phyloP scores from a whole-genome alignment of 352 stramenopile species.

The Globisporangium cystogenes region DNA sequence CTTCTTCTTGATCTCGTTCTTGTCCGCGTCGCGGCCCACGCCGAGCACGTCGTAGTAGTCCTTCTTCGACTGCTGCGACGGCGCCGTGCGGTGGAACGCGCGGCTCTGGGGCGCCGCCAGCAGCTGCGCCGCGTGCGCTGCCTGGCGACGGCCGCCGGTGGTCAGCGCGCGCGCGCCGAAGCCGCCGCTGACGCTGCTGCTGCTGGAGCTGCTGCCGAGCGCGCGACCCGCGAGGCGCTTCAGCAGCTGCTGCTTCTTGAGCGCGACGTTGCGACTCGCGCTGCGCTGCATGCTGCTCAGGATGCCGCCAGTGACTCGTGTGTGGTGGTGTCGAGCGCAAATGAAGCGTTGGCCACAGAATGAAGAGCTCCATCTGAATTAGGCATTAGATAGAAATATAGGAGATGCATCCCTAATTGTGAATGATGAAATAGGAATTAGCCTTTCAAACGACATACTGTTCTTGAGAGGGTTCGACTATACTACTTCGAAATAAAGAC shows the following conservation, averaged over 20 bases:
- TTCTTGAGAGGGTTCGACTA: background rate
- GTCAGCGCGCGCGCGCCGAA: background rate
- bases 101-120: slow-evolving; percentile 8
- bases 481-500: background rate
- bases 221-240: background rate
- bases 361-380: too few relatives aligned
- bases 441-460: background rate
- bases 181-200: background rate
- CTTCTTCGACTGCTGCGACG: slow-evolving; percentile 62
- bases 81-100: slow-evolving; percentile 65
- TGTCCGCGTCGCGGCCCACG: slow-evolving; percentile 82
- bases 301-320: too few relatives aligned
- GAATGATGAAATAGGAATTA: background rate
- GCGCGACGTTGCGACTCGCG: background rate
- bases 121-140: background rate
- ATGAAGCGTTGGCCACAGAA: background rate
- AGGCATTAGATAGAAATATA: background rate
- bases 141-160: background rate
- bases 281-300: background rate
- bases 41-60: slow-evolving; percentile 98
- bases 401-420: background rate
- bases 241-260: slow-evolving; percentile 2
- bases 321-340: background rate
- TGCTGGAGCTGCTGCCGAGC: background rate
- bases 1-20: slow-evolving; percentile 98